A percentile compares a stretch with the other conserved stretches of the same genome.
Evolutionary conservation across 108 stramenopile genomes (phyloP).

Genomic region (Schizochytrium sp.): DNA sequence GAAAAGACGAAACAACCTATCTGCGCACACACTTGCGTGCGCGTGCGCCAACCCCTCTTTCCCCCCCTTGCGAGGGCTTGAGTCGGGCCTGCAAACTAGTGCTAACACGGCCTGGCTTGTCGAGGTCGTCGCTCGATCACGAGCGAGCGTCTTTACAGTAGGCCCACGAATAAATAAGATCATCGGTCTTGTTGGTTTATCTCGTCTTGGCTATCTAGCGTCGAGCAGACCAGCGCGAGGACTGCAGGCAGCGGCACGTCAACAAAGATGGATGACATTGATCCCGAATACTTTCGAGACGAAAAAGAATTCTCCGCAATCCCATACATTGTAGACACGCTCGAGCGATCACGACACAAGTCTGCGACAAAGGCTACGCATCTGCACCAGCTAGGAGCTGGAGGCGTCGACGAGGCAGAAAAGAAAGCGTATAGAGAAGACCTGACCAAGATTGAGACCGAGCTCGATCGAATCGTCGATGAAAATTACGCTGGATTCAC

Average conservation of each 20-base stretch:
- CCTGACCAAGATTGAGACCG: not conserved
- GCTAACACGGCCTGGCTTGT: too few species aligned
- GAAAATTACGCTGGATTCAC: not conserved
- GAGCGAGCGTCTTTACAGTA: too few species aligned
- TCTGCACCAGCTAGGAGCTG: not conserved
- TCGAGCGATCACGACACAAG: not conserved
- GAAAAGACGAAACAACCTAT: too few species aligned
- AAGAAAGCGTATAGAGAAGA: not conserved
- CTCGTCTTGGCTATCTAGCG: too few species aligned
- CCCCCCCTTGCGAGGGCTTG: too few species aligned
- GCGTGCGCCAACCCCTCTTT: too few species aligned
- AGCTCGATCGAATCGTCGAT: not conserved
- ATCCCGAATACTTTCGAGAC: not conserved
- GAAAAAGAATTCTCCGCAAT: not conserved
- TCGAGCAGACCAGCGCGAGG: too few species aligned
- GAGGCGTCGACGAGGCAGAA: not conserved
- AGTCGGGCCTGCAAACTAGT: too few species aligned
- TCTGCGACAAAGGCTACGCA: not conserved
- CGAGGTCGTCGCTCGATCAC: too few species aligned
- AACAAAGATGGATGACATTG: not conserved
- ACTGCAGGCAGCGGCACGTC: not conserved
- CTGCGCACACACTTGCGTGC: too few species aligned
- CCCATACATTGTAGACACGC: conserved; percentile 1
- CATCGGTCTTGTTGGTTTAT: too few species aligned
- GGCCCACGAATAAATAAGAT: too few species aligned